Conservation (phyloP, 169 alveolate genomes). For the Plasmodium relictum region DNA sequence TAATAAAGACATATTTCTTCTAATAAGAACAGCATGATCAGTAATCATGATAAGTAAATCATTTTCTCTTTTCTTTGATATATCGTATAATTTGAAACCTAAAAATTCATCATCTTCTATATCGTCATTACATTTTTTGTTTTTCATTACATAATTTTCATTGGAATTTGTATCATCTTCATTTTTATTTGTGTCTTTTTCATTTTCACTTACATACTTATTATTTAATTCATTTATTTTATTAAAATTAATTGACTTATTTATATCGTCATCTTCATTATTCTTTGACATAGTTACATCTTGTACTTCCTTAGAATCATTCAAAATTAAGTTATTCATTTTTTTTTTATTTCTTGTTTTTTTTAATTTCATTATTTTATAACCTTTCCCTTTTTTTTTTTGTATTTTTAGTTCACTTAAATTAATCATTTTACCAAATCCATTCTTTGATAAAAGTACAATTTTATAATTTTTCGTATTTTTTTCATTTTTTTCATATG, state of each 20-base stretch:
- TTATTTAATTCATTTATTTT: background rate
- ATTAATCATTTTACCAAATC: slow-evolving; percentile 70
- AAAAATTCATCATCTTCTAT: slow-evolving; percentile 48
- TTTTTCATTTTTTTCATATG: slow-evolving; percentile 53
- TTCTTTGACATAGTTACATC: background rate
- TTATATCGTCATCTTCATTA: background rate
- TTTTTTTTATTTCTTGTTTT: background rate
- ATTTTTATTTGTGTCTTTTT: background rate
- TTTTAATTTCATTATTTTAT: slow-evolving; percentile 69
- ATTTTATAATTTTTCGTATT: slow-evolving; percentile 36
- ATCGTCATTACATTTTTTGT: background rate
- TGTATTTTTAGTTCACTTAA: slow-evolving; percentile 56
- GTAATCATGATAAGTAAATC: slow-evolving; percentile 71
- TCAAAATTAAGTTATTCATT: background rate
- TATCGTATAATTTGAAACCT: slow-evolving; percentile 65
- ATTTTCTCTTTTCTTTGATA: slow-evolving; percentile 44
- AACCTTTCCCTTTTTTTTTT: slow-evolving; percentile 70
- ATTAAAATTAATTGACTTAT: background rate
- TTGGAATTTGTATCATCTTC: background rate
- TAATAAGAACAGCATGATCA: slow-evolving; percentile 74
- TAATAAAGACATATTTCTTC: slow-evolving; percentile 66
- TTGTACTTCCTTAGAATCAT: background rate
- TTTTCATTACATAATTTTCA: too few relatives aligned
- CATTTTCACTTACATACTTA: too few relatives aligned
- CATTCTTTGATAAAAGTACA: slow-evolving; percentile 52